Conservation (phyloP, 371 early-diverging fungal species). For the Dinochytrium kinnereticum region DNA sequence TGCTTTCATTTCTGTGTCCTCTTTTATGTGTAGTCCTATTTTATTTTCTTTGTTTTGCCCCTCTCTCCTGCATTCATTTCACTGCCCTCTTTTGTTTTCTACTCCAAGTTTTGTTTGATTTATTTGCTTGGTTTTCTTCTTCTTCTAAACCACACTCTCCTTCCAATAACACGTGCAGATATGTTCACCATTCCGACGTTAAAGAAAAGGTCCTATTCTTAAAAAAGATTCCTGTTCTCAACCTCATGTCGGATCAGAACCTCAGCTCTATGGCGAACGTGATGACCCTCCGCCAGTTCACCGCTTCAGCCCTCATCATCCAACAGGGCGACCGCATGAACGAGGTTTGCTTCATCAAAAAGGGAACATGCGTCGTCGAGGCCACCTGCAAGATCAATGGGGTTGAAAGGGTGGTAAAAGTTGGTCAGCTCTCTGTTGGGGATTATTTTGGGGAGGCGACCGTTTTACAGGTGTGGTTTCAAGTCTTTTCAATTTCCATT, state of each 20-base stretch:
- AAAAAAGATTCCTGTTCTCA: constrained; percentile 15
- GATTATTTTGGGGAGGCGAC: constrained; percentile 34
- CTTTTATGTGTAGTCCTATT: background rate
- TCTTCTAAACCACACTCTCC: background rate
- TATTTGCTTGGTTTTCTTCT: background rate
- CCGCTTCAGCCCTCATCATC: constrained; percentile 13
- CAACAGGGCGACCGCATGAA: constrained; percentile 16
- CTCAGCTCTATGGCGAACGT: constrained; percentile 34
- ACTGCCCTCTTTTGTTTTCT: too few species aligned
- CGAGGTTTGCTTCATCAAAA: constrained; percentile 32
- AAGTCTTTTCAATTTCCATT: background rate
- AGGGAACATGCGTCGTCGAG: constrained; percentile 29
- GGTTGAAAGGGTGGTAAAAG: background rate
- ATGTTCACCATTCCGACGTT: constrained; percentile 38
- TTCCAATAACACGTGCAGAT: constrained; percentile 17
- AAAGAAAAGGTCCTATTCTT: constrained; percentile 39
- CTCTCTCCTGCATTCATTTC: background rate
- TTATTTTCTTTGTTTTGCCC: background rate
- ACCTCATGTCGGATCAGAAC: background rate
- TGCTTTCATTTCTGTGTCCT: background rate
- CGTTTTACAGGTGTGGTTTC: constrained; percentile 2
- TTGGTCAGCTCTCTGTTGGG: constrained; percentile 9
- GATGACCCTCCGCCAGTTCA: constrained; percentile 2
- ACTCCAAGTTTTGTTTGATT: background rate
- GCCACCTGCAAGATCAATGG: constrained; percentile 16